Base-by-base conservation (phyloP, 2,329 filamentous ascomycete species). In the Sarocladium brachiariae region DNA sequence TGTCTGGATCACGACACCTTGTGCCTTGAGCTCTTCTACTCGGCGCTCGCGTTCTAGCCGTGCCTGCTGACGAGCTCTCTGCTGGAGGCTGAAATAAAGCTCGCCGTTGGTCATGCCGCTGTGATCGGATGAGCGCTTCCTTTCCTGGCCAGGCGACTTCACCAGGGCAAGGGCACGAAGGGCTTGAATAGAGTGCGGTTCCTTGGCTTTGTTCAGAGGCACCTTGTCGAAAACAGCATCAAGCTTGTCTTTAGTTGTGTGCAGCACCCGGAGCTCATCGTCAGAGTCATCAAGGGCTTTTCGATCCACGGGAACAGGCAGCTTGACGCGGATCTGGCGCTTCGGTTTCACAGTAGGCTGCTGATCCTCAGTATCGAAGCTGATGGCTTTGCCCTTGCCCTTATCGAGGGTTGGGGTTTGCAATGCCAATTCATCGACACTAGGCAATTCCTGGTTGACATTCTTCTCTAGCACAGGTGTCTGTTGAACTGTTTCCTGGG, bases 1-100 rank as follows among this genome's bases (percentile, higher is more conserved):
- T 1, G 88, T 96, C 64, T 91, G 86, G 16, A 97, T 75, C 21
- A 86, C 72, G 23, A 96, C 77, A 7, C 93, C 93, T 66, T 87
- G 89, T 10, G 86, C 84, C 60, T 80, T 83, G 35, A 99, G 76
- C 57, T 84, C 77, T 51, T 89, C 82, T 18, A 97, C 77, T 51
- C 85, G 85, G 57, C 88, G 84, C 53, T 88, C 81, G 50, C 89
- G 83, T 64, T 93, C 89, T 37, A 79, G 68, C 53, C 82, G 82
- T 39, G 90, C 91, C 66, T 99, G 93, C 53, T 86, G 77, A 39
- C 88, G 82, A 5, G 89, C 90, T 54, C 84, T 83, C 56, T 81
- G 78, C 33, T 86, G 75, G 7, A 97, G 71, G 30, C 74, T 77
- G 9, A 75, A 70, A 41, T 91, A 82, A 50, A 96, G 75, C 57